Base-by-base conservation (phyloP, 805 yeast genomes). In the Yarrowia alimentaria region DNA sequence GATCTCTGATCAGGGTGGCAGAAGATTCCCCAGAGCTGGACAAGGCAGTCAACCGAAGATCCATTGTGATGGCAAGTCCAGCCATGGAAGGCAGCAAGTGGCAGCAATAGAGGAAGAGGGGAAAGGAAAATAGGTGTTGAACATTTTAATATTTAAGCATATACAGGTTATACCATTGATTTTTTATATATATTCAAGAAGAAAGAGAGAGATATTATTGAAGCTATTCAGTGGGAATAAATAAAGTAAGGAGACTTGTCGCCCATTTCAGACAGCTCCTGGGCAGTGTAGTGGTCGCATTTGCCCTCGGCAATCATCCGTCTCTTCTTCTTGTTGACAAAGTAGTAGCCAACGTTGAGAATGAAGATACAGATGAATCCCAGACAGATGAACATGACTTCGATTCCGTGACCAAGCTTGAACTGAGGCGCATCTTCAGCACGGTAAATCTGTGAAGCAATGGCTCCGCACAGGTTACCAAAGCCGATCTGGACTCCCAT, bases 381-480 rank as follows among this genome's bases (percentile, higher is more conserved):
- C 51, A 70, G 52, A 6, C 58, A 54, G 10, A 68, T 63, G 52
- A 74, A 74, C 1, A 75, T 77, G 50, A 80, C 60, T 54, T 72
- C 64, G 24, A 77, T 68, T 26, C 71, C 63, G 54, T 76, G 68
- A 26, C 83, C 85, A 28, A 76, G 75, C 24, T 58, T 67, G 60
- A 73, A 79, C 16, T 67, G 65, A 21, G 85, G 85, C 11, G 81
- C 69, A 55, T 79, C 82, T 24, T 63, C 58, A 24, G 74, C 60
- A 52, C 79, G 69, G 64, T 77, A 79, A 20, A 78, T 66, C 55
- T 70, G 79, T 2, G 81, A 60, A 18, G 82, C 66, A 53, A 79
- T 71, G 56, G 79, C 79, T 57, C 83, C 84, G 47, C 83, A 83
- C 57, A 79, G 75, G 62, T 79, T 79, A 54, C 84, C 85, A 58